These are phyloP conservation scores for Hanseniaspora opuntiae DNA, from an alignment of 805 yeast genomes.

Conservation along the genomic window DNA sequence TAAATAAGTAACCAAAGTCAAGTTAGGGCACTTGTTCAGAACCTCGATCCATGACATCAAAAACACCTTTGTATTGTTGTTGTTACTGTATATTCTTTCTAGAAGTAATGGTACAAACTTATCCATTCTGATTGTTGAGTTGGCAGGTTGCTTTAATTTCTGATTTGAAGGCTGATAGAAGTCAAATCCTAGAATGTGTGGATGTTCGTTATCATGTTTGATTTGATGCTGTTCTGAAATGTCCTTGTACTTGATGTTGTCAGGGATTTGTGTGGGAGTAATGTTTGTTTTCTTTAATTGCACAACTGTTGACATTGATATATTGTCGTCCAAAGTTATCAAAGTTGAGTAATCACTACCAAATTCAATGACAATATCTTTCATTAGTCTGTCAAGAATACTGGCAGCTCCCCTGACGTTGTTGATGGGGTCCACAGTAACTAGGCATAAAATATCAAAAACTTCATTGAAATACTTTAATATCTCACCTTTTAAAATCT, in stretches of 20 bases:
- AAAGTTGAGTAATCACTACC: slow-evolving; percentile 53
- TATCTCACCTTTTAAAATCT: slow-evolving; percentile 91
- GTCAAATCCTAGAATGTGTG: neutral
- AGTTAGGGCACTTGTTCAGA: slow-evolving; percentile 83
- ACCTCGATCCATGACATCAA: slow-evolving; percentile 86
- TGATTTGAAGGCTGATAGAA: slow-evolving; percentile 2
- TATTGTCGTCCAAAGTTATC: slow-evolving; percentile 33
- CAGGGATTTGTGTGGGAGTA: slow-evolving; percentile 34
- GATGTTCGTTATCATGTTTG: slow-evolving; percentile 26
- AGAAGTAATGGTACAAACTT: slow-evolving; percentile 82
- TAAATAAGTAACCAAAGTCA: slow-evolving; percentile 71
- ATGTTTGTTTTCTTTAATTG: slow-evolving; percentile 36
- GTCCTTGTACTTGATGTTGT: slow-evolving; percentile 7
- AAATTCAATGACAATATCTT: slow-evolving; percentile 89
- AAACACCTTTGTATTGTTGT: slow-evolving; percentile 84
- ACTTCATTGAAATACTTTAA: slow-evolving; percentile 83
- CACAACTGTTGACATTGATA: slow-evolving; percentile 30
- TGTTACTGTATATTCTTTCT: slow-evolving; percentile 82
- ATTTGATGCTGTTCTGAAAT: slow-evolving; percentile 17
- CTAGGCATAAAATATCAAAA: slow-evolving; percentile 79
- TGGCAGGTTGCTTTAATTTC: neutral
- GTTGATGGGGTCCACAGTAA: slow-evolving; percentile 80
- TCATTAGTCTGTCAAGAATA: slow-evolving; percentile 72
- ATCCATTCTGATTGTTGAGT: slow-evolving; percentile 19
- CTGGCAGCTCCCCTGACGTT: slow-evolving; percentile 94